Base-by-base conservation (phyloP, 2,329 filamentous ascomycete genomes). In the Hypoxylon sp. region DNA sequence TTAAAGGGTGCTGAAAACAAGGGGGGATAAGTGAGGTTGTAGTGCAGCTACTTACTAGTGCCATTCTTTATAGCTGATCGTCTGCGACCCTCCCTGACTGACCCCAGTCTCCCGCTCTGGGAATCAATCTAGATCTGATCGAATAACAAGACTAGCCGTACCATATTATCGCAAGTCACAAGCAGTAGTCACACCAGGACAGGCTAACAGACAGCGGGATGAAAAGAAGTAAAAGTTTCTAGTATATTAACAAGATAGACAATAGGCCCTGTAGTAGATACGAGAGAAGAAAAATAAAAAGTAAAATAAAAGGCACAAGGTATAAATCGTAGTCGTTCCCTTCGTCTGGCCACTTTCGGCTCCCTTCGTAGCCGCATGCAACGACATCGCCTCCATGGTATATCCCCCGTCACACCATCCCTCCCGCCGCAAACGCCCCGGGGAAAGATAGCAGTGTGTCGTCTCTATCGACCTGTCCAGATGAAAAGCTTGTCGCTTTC, bases 241-340 rank as follows among this genome's bases (percentile, higher is more conserved):
- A 40, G 18, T 42, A n/a, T 58, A 59, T 59, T 62, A 62, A 53
- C 55, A 59, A 52, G 47, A 55, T 48, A 46, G 41, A 48, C 41
- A 18, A 23, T 38, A 6, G n/a, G 9, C n/a, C 31, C 24, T 20
- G 20, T 53, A 46, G 27, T 48, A 41, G 53, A 18, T 20, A 55
- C 27, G 37, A 51, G 31, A 26, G 46, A 23, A 51, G 17, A 42
- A 40, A 29, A 47, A 48, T 33, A 24, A 45, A 49, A 50, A 49
- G 33, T 23, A 45, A 49, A 38, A 18, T 45, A 49, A 50, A 38
- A 27, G 23, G 18, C 8, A 9, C 7, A 24, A n/a, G n/a, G n/a
- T 61, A 61, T 58, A 38, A 48, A 58, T 58, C 54, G 50, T 58
- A 55, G 57, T 21, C 23, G 48, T 33, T 47, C 48, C 57, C 51